Evolutionary conservation across 2,329 filamentous ascomycete genomes (phyloP).

Genomic region (Alternaria arbusti): DNA sequence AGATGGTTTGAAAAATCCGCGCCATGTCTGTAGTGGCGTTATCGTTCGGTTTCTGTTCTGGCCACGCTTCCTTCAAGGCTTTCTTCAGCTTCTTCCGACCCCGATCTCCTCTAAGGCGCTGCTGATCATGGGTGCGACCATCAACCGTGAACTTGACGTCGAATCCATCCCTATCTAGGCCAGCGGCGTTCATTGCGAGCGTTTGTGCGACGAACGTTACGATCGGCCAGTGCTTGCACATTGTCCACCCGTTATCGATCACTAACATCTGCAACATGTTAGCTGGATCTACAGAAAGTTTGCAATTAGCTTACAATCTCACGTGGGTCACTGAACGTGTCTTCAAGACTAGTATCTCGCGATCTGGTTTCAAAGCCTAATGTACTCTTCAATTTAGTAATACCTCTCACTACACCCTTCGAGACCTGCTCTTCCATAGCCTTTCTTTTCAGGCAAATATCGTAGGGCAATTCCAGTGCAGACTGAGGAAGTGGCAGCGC

Average conservation of each 20-base stretch:
- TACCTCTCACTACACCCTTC: not conserved
- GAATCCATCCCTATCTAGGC: conserved; percentile 21
- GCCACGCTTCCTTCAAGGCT: not conserved
- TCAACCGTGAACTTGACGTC: conserved; percentile 22
- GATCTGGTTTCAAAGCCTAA: not conserved
- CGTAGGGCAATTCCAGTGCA: not conserved
- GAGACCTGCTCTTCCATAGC: not conserved
- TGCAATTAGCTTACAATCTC: too few relatives aligned
- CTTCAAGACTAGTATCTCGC: not conserved
- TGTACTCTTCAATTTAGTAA: not conserved
- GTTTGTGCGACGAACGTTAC: conserved; percentile 22
- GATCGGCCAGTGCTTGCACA: conserved; percentile 19
- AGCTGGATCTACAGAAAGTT: too few relatives aligned
- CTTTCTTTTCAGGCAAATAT: not conserved
- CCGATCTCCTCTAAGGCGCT: not conserved
- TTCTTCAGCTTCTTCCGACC: not conserved
- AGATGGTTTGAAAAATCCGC: not conserved
- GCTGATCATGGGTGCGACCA: not conserved
- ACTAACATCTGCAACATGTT: not conserved
- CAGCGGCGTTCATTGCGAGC: conserved; percentile 17
- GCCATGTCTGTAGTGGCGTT: not conserved
- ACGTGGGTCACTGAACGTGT: not conserved
- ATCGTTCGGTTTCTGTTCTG: not conserved
- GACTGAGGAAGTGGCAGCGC: not conserved
- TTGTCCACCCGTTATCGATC: not conserved